Percentiles rank a stretch among this genome's conserved stretches.
phyloP scores from a whole-genome alignment of 2,329 filamentous ascomycete species.

The Pseudogymnoascus sp. region DNA sequence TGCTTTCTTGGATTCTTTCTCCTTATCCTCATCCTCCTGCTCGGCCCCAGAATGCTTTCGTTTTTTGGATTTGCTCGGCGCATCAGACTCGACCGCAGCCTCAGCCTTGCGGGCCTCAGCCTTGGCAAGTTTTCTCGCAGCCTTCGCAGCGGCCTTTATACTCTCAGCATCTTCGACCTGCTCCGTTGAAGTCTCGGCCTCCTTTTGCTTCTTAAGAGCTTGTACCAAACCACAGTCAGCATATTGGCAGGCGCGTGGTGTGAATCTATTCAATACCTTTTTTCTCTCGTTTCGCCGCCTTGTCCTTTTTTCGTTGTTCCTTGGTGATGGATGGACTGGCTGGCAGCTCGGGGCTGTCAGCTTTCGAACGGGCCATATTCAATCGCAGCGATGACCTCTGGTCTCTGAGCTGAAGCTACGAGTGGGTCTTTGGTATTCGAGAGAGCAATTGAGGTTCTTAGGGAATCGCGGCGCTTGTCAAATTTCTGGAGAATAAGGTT shows the following conservation, averaged over 20 bases:
- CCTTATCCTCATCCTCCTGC: constrained; percentile 7
- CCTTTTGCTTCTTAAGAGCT: constrained; percentile 3
- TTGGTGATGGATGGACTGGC: not conserved
- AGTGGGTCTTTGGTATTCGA: not conserved
- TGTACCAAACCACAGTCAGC: not conserved
- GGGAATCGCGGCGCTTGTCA: not conserved
- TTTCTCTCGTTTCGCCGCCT: constrained; percentile 5
- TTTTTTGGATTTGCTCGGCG: constrained; percentile 10
- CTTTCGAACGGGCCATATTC: not conserved
- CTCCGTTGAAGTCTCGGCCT: constrained; percentile 43
- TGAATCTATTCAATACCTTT: not conserved
- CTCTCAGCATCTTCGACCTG: constrained; percentile 28
- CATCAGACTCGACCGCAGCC: constrained; percentile 15
- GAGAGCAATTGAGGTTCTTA: not conserved
- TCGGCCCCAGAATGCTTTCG: constrained; percentile 19
- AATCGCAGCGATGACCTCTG: not conserved
- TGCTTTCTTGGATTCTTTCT: not conserved
- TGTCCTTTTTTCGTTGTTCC: not conserved
- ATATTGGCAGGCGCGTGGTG: not conserved
- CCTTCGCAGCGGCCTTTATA: constrained; percentile 18
- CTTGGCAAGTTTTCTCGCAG: constrained; percentile 20
- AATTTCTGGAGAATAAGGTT: constrained; percentile 5
- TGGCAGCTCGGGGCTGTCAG: not conserved
- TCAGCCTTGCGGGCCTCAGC: constrained; percentile 18
- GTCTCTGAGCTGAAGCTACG: not conserved